Percentiles rank a stretch among this genome's conserved stretches.
Evolutionary conservation across 106 monocot species (phyloP).

Genomic region (Dactylorhiza incarnata): DNA sequence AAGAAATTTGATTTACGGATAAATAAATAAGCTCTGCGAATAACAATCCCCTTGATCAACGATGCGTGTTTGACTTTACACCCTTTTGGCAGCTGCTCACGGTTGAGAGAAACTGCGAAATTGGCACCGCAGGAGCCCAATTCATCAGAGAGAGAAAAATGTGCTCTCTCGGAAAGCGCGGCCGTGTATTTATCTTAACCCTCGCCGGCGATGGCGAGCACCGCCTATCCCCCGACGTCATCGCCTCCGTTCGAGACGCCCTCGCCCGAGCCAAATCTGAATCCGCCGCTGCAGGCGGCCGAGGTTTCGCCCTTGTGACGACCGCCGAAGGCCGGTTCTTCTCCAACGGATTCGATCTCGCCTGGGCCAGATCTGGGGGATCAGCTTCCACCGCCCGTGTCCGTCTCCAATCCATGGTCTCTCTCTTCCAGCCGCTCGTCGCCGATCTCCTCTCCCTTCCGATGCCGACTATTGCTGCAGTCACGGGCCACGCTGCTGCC

Average conservation of each 20-base stretch:
- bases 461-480: constrained; percentile 60
- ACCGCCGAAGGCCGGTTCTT: constrained; percentile 54
- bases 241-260: constrained; percentile 33
- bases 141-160: constrained; percentile 4
- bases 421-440: constrained; percentile 23
- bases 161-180: constrained; percentile 65
- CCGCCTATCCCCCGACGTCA: constrained; percentile 34
- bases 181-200: constrained; percentile 52
- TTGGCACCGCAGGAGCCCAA: no score
- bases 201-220: constrained; percentile 61
- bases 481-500: constrained; percentile 60
- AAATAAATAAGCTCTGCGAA: no score
- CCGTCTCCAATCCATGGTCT: constrained; percentile 23
- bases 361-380: constrained; percentile 30
- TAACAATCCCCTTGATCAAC: no score
- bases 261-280: constrained; percentile 33
- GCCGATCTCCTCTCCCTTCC: constrained; percentile 52
- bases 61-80: no score
- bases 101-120: no score
- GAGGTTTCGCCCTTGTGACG: constrained; percentile 43
- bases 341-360: constrained; percentile 79
- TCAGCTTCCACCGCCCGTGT: constrained; percentile 20
- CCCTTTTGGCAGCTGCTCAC: no score
- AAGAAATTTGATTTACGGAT: no score
- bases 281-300: constrained; percentile 6